Evolutionary conservation across 2,329 filamentous ascomycete species (phyloP).

Genomic region (Pestalotiopsis fici): DNA sequence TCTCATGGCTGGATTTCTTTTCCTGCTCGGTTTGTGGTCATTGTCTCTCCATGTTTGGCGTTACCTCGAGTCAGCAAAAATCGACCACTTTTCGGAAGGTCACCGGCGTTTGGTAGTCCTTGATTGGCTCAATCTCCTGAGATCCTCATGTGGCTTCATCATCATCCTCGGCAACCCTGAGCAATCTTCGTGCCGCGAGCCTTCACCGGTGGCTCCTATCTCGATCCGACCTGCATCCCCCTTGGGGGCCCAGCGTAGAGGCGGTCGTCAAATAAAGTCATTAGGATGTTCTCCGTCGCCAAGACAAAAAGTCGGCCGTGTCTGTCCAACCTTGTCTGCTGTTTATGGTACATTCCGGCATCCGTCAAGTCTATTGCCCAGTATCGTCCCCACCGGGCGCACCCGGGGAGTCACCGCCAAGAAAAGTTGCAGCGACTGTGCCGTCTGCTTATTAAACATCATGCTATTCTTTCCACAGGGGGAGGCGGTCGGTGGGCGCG

Average conservation of each 20-base stretch:
- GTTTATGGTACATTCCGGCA: no score
- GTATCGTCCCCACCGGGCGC: not conserved
- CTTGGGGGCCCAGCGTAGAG: not conserved
- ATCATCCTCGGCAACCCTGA: not conserved
- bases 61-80: not conserved
- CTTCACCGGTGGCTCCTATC: not conserved
- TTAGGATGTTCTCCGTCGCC: not conserved
- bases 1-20: not conserved
- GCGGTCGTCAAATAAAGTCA: not conserved
- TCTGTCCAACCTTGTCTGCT: not conserved
- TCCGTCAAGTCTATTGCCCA: no score
- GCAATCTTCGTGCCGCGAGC: not conserved
- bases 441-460: not conserved
- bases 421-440: not conserved
- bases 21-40: not conserved
- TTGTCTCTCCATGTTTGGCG: not conserved
- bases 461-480: not conserved
- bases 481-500: not conserved
- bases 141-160: not conserved
- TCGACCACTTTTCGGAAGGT: not conserved
- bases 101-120: not conserved
- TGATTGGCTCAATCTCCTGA: not conserved
- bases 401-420: not conserved
- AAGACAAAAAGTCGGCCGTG: not conserved
- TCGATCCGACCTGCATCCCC: not conserved